phyloP scores from a whole-genome alignment of 2,329 filamentous ascomycete genomes.

The Calonectria henricotiae region DNA sequence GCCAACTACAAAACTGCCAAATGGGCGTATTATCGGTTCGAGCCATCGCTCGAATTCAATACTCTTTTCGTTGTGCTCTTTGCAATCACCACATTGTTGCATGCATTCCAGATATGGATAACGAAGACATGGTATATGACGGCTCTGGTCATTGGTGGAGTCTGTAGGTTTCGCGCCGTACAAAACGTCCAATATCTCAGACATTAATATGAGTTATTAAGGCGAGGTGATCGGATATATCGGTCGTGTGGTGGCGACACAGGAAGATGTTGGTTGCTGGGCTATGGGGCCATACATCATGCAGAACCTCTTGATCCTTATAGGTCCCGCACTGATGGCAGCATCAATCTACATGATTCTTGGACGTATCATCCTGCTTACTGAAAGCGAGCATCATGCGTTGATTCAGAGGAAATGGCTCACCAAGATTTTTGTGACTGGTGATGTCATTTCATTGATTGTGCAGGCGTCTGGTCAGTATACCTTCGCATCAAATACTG shows the following conservation, averaged over 20 bases:
- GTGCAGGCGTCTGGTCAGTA: constrained; percentile 50
- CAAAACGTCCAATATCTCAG: no score
- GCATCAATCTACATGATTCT: constrained; percentile 67
- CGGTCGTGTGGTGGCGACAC: constrained; percentile 63
- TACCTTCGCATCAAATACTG: constrained; percentile 2
- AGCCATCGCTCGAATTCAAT: constrained; percentile 48
- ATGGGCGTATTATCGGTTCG: constrained; percentile 50
- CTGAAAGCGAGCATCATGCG: constrained; percentile 60
- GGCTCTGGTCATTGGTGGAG: constrained; percentile 48
- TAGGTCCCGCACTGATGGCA: constrained; percentile 64
- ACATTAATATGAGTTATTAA: constrained; percentile 27
- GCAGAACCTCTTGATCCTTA: constrained; percentile 58
- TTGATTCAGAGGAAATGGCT: constrained; percentile 63
- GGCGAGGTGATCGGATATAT: constrained; percentile 61
- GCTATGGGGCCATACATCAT: constrained; percentile 59
- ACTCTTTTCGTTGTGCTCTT: constrained; percentile 49
- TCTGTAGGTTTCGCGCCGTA: constrained; percentile 38
- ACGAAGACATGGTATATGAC: constrained; percentile 52
- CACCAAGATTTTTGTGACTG: constrained; percentile 69
- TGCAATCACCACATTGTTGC: constrained; percentile 45
- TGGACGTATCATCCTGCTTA: constrained; percentile 59
- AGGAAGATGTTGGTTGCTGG: constrained; percentile 58
- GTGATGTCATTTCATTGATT: constrained; percentile 66
- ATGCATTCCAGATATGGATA: constrained; percentile 47
- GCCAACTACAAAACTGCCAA: constrained; percentile 47